phyloP scores from a whole-genome alignment of 2,329 filamentous ascomycete genomes.

The Cercospora sojina region DNA sequence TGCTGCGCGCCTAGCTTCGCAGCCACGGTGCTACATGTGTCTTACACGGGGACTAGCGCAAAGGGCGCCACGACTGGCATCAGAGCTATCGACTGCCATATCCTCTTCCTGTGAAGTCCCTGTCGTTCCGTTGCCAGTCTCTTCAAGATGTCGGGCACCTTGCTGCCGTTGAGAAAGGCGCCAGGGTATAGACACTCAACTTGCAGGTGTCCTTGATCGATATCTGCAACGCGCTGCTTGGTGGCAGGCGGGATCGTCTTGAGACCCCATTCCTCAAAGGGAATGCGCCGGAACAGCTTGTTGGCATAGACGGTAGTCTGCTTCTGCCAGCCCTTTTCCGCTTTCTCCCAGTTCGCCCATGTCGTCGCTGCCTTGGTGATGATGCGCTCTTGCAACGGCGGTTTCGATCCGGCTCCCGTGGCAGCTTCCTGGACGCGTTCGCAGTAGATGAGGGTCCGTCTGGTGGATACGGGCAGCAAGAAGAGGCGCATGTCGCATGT shows the following conservation, averaged over 20 bases:
- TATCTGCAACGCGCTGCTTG: slow-evolving; percentile 62
- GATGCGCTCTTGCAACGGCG: slow-evolving; percentile 65
- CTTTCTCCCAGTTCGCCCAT: slow-evolving; percentile 86
- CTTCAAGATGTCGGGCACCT: slow-evolving; percentile 63
- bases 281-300: slow-evolving; percentile 77
- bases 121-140: slow-evolving; percentile 78
- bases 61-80: slow-evolving; percentile 84
- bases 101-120: slow-evolving; percentile 68
- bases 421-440: slow-evolving; percentile 58
- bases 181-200: slow-evolving; percentile 63
- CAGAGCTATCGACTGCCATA: slow-evolving; percentile 77
- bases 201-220: slow-evolving; percentile 61
- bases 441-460: slow-evolving; percentile 88
- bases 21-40: slow-evolving; percentile 3
- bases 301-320: slow-evolving; percentile 85
- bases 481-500: slow-evolving; percentile 74
- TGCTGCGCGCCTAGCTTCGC: background rate
- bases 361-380: slow-evolving; percentile 69
- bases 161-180: slow-evolving; percentile 62
- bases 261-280: slow-evolving; percentile 96
- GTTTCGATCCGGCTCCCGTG: slow-evolving; percentile 48
- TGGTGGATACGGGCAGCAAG: slow-evolving; percentile 87
- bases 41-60: slow-evolving; percentile 81
- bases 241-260: slow-evolving; percentile 89
- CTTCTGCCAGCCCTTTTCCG: slow-evolving; percentile 72